Conservation (phyloP, 2,329 filamentous ascomycete genomes). For the Pyricularia grisea region DNA sequence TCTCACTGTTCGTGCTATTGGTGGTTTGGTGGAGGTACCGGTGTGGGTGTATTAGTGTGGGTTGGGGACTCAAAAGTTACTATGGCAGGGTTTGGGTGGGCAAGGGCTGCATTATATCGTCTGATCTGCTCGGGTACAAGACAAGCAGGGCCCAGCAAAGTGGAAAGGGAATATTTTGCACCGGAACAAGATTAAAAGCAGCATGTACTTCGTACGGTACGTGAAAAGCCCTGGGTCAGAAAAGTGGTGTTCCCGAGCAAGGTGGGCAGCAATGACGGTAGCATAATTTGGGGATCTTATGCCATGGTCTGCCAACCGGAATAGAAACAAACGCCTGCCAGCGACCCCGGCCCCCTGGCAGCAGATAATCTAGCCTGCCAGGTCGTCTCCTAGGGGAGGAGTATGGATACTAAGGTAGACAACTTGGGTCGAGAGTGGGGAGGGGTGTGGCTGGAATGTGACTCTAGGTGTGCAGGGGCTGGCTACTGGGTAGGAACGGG, state of each 20-base stretch:
- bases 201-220: conserved; percentile 34
- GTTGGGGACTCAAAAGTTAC: neutral
- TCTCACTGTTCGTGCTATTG: conserved; percentile 1
- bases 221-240: conserved; percentile 39
- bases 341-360: conserved; percentile 4
- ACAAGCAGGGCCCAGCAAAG: conserved; percentile 19
- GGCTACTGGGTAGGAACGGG: neutral
- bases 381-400: conserved; percentile 12
- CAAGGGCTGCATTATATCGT: conserved; percentile 36
- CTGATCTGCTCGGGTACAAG: conserved; percentile 30
- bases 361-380: conserved; percentile 23
- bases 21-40: neutral
- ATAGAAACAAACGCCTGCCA: conserved; percentile 33
- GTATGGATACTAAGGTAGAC: conserved; percentile 24
- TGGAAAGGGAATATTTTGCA: conserved; percentile 28
- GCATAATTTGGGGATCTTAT: conserved; percentile 53
- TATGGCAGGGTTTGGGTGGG: conserved; percentile 20
- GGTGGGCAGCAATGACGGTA: conserved; percentile 36
- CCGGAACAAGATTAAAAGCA: conserved; percentile 27
- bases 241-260: conserved; percentile 35
- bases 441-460: conserved; percentile 11
- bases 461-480: conserved; percentile 15
- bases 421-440: conserved; percentile 7
- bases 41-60: neutral
- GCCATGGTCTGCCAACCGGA: conserved; percentile 39